phyloP scores from a whole-genome alignment of 805 yeast species.

The Novakomyces olei region DNA sequence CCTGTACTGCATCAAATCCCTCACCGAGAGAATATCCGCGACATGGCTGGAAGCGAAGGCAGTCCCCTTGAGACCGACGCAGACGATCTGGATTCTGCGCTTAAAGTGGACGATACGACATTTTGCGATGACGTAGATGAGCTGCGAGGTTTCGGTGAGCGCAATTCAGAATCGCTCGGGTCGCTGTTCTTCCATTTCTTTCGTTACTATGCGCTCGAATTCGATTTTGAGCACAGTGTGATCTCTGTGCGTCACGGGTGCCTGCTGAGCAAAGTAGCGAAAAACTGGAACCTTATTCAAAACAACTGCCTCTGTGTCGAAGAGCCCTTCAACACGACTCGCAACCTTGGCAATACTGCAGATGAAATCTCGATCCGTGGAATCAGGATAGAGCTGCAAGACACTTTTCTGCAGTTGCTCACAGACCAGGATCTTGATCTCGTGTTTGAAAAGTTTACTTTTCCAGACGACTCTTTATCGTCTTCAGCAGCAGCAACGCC shows the following conservation, averaged over 20 bases:
- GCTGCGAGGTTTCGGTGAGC: slow-evolving; percentile 7
- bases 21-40: slow-evolving; percentile 2
- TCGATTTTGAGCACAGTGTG: slow-evolving; percentile 10
- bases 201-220: slow-evolving; percentile 10
- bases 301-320: slow-evolving; percentile 13
- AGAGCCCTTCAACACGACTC: slow-evolving; percentile 11
- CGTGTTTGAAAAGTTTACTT: too few relatives aligned
- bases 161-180: slow-evolving; percentile 11
- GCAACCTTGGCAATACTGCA: slow-evolving; percentile 13
- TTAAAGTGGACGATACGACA: slow-evolving; percentile 9
- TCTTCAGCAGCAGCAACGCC: too few relatives aligned
- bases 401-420: too few relatives aligned
- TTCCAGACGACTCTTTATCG: too few relatives aligned
- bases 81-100: too few relatives aligned
- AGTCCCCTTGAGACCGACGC: too few relatives aligned
- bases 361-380: slow-evolving; percentile 11
- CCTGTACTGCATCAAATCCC: slow-evolving; percentile 11
- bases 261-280: slow-evolving; percentile 9
- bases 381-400: background rate
- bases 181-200: slow-evolving; percentile 10
- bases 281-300: slow-evolving; percentile 11
- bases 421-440: too few relatives aligned
- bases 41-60: background rate
- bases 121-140: slow-evolving; percentile 10
- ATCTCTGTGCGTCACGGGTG: slow-evolving; percentile 12